Evolutionary conservation across 768 basidiomycete species (phyloP), one percentile per base, ranked within the genome.

Genomic region (Amanita rubescens): DNA sequence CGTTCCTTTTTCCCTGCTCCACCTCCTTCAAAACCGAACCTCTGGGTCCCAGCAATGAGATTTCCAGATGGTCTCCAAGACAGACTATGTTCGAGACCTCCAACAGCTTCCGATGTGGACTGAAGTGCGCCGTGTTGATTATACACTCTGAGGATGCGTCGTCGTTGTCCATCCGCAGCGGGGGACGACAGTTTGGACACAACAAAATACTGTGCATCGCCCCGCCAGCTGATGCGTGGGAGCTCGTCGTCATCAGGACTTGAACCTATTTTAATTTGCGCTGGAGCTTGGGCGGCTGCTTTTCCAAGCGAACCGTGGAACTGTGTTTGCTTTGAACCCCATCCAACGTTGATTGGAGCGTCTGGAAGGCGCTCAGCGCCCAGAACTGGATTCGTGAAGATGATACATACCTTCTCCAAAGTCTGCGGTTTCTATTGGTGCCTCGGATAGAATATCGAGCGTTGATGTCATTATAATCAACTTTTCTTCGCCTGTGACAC

Each of bases 281-380:
- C 57, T 5, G 77, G 70, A 24, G 78, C 74, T 57, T 81, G 78
- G 0, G 91, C 90, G 20, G 88, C 87, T 1, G 79, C 71, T 66
- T 97, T 97, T 15, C 96, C 95, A 3, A 92, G 73, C 0, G 94
- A 95, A 9, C 96, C 96, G 60, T 97, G 94, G 65, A 99, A 99
- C 63, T 99, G 96, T 0, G 96, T 98, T 65, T 89, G 79, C 63
- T 94, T 95, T 1, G 90, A 89, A 37, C 96, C 96, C 96, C 96
- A 99, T 14, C 96, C 96, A 55, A 97, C 92, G 60, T 94, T 91
- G 62, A 97, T 92, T 2, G 90, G 90, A 22, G 85, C 81, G 65
- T 93, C 93, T 92, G 60, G 4, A 54, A 58, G 20, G 48, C 5
- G 5, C 27, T 43, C 34, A 35, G 43, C 60, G 27, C 55, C 47